Conservation (phyloP, 1,284 basidiomycete genomes). For the Wolfiporia cocos region DNA sequence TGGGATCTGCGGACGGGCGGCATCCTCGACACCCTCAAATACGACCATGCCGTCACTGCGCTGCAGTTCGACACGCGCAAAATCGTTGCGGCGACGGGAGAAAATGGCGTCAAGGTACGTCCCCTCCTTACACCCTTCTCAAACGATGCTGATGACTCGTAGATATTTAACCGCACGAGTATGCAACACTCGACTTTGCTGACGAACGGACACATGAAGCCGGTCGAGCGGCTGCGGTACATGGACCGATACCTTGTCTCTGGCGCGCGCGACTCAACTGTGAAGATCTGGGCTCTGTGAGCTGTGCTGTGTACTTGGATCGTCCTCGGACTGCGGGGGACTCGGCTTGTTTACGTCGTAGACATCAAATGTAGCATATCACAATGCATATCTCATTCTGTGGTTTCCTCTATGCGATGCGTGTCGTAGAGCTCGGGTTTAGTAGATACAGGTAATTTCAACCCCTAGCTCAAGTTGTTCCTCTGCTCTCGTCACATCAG, state of each 20-base stretch:
- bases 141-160: neutral
- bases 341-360: neutral
- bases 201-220: conserved; percentile 89
- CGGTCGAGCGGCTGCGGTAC: conserved; percentile 88
- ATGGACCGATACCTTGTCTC: conserved; percentile 95
- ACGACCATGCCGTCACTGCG: conserved; percentile 87
- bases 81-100: conserved; percentile 89
- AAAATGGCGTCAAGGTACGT: conserved; percentile 86
- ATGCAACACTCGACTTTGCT: conserved; percentile 81
- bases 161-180: conserved; percentile 96
- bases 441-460: no score
- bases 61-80: conserved; percentile 96
- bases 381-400: neutral
- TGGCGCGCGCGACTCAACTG: conserved; percentile 81
- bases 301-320: neutral
- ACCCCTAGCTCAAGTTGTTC: no score
- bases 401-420: no score
- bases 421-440: no score
- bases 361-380: neutral
- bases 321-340: neutral
- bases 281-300: conserved; percentile 96
- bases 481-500: no score
- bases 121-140: neutral
- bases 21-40: conserved; percentile 85
- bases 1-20: conserved; percentile 96